Evolutionary conservation across 2,329 filamentous ascomycete genomes (phyloP), one percentile per base, ranked within the genome.

Genomic region (Cercospora canescens): DNA sequence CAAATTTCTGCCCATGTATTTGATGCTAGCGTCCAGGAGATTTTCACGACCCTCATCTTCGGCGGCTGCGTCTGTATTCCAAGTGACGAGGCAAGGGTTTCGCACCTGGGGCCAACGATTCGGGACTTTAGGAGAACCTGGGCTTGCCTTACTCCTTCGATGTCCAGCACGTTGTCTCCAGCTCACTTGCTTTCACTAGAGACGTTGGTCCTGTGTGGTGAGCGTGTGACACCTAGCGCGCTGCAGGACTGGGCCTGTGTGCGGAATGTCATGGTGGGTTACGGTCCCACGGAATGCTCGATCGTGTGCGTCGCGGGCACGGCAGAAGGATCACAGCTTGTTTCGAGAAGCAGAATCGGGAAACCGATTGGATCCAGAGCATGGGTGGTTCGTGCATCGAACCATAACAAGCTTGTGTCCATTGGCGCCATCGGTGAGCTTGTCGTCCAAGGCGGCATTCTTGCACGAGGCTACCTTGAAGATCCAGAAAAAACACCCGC

Each of bases 391-490:
- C 60, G 65, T 35, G 63, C 56, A 6, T 32, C 64, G 21, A 62
- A 66, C 32, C 61, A 64, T n/a, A 45, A 68, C n/a, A 55, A 62
- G 8, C 48, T 70, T 1, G 58, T 61, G 6, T 56, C 60, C 28
- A 57, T 56, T 56, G 67, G 60, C 45, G 65, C 32, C 32, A 34
- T 54, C 1, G 82, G 82, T 11, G 82, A 84, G 67, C 72, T 84
- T 59, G 68, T 83, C 0, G 66, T 84, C 1, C 80, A 82, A 67
- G 81, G 82, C 7, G 78, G 78, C 48, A 79, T 78, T 21, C 72
- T 84, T n/a, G 80, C 77, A 1, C 76, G 77, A n/a, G 82, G 78
- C 8, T 84, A 84, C 62, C 74, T 82, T 2, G 69, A 75, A 41
- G 70, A 74, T 30, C 16, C 54, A 8, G 34, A 58, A 8, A 50